Conservation (phyloP, 768 basidiomycete genomes). For the Amanita exitialis region DNA sequence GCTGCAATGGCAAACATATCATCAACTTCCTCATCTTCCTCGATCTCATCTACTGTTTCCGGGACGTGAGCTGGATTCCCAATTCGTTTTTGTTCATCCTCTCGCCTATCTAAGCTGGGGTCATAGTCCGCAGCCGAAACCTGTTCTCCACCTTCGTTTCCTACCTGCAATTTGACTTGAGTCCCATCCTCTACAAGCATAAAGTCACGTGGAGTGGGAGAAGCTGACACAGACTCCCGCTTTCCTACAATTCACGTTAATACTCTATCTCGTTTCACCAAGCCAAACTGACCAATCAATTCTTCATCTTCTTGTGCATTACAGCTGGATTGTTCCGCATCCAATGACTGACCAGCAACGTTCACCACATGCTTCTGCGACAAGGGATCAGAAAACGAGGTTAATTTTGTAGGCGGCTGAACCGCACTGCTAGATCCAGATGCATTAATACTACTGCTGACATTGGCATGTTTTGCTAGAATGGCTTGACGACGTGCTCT, state of each 20-base stretch:
- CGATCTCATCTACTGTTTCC: constrained; percentile 42
- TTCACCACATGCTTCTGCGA: constrained; percentile 39
- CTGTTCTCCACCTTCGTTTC: constrained; percentile 48
- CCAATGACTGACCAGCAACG: constrained; percentile 16
- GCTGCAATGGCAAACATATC: constrained; percentile 85
- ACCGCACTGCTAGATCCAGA: constrained; percentile 67
- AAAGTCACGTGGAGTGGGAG: constrained; percentile 51
- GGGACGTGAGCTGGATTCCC: constrained; percentile 28
- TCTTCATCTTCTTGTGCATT: constrained; percentile 3
- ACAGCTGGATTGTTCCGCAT: not conserved
- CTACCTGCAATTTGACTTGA: constrained; percentile 33
- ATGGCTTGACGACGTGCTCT: constrained; percentile 71
- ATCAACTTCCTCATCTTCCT: constrained; percentile 80
- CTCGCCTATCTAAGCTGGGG: constrained; percentile 62
- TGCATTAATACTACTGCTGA: constrained; percentile 36
- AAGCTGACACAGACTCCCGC: constrained; percentile 45
- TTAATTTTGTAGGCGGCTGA: constrained; percentile 53
- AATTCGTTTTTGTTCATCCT: constrained; percentile 71
- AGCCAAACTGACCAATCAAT: constrained; percentile 11
- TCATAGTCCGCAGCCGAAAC: constrained; percentile 93
- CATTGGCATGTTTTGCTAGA: constrained; percentile 60
- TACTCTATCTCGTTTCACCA: not conserved
- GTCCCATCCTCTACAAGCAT: constrained; percentile 45
- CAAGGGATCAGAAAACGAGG: constrained; percentile 51
- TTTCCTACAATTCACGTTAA: constrained; percentile 22